A percentile compares a stretch with the other conserved stretches of the same genome.
phyloP scores from a whole-genome alignment of 2,329 filamentous ascomycete species.

The Ramularia endophylla region DNA sequence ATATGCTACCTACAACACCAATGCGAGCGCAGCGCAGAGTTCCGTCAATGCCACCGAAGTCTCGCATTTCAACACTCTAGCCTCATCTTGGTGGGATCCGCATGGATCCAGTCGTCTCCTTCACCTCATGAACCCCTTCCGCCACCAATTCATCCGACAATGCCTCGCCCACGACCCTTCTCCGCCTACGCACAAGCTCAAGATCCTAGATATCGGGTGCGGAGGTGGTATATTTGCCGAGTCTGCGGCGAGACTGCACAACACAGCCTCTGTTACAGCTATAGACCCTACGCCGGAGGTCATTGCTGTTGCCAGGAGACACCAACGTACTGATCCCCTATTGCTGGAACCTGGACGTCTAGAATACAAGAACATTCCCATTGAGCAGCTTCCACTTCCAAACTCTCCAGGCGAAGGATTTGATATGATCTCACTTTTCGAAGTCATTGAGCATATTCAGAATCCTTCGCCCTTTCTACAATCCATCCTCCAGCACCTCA shows the following conservation, averaged over 20 bases:
- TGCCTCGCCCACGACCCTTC: constrained; percentile 52
- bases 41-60: constrained; percentile 86
- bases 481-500: constrained; percentile 66
- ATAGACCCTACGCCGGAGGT: constrained; percentile 74
- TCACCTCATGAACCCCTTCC: constrained; percentile 96
- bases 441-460: constrained; percentile 91
- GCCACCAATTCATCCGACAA: constrained; percentile 79
- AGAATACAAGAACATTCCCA: constrained; percentile 66
- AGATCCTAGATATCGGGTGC: constrained; percentile 88
- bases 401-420: constrained; percentile 42
- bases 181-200: constrained; percentile 39
- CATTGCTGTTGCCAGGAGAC: constrained; percentile 66
- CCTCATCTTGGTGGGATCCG: constrained; percentile 95
- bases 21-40: constrained; percentile 28
- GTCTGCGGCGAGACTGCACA: constrained; percentile 64
- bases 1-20: constrained; percentile 20
- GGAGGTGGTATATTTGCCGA: constrained; percentile 97
- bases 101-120: constrained; percentile 86
- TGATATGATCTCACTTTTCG: constrained; percentile 83
- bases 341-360: constrained; percentile 53
- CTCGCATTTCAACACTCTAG: constrained; percentile 89
- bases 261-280: constrained; percentile 60
- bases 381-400: constrained; percentile 57
- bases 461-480: constrained; percentile 68
- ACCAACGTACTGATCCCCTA: constrained; percentile 67